phyloP scores from a whole-genome alignment of 2,329 filamentous ascomycete species.

The Cladophialophora chaetospira region DNA sequence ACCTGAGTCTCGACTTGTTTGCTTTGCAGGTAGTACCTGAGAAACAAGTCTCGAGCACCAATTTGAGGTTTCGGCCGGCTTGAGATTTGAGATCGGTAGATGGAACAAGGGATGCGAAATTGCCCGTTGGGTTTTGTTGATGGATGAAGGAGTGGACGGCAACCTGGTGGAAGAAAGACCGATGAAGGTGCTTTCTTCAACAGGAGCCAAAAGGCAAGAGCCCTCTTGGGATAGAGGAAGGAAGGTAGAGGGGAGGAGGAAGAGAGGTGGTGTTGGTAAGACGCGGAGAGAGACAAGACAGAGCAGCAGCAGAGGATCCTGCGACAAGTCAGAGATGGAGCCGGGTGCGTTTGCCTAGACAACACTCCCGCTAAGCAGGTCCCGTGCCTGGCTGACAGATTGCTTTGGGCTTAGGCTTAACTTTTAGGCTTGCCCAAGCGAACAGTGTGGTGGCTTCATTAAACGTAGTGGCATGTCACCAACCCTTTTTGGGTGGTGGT shows the following conservation, averaged over 20 bases:
- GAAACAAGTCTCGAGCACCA: constrained; percentile 9
- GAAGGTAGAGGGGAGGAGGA: constrained; percentile 40
- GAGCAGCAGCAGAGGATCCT: neutral
- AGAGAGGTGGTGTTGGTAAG: constrained; percentile 17
- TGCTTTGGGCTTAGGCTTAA: neutral
- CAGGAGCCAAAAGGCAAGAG: constrained; percentile 30
- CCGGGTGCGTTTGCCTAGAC: neutral
- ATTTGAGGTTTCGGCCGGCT: neutral
- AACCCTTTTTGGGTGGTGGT: constrained; percentile 1
- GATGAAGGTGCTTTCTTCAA: constrained; percentile 25
- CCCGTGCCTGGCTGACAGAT: constrained; percentile 4
- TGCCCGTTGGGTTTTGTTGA: neutral
- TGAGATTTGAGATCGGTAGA: constrained; percentile 12
- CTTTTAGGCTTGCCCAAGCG: constrained; percentile 10
- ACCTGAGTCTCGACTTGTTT: constrained; percentile 1
- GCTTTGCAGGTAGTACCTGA: constrained; percentile 11
- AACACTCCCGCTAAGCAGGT: constrained; percentile 9
- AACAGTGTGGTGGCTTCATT: constrained; percentile 5
- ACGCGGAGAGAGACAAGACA: constrained; percentile 36
- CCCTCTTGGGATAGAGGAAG: constrained; percentile 16
- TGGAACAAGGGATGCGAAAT: constrained; percentile 13
- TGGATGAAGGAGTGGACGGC: constrained; percentile 34
- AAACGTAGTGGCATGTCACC: constrained; percentile 5
- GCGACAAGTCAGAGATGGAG: neutral
- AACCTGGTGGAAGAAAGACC: constrained; percentile 35